Evolutionary conservation across 2,329 filamentous ascomycete genomes (phyloP), one percentile per base, ranked within the genome.

Genomic region (Juglanconis sp.): DNA sequence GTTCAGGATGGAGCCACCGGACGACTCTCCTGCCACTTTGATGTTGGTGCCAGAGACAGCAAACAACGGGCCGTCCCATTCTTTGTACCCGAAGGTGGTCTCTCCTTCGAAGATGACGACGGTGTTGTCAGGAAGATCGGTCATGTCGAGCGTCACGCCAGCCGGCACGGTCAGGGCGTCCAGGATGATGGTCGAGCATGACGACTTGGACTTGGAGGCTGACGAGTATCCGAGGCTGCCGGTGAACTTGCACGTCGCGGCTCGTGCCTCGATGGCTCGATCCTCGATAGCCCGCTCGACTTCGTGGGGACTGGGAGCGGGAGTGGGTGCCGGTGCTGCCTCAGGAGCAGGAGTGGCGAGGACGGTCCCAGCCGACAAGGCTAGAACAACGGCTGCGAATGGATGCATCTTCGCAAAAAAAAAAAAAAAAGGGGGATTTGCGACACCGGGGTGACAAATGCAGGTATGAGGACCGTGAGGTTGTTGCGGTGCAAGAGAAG

Each of bases 61-160:
- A 47, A 68, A 64, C 11, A 60, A 34, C 3, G 87, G 87, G 0
- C 87, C 87, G 1, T 71, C 70, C 87, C 87, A 90, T 67, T 87
- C 82, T 65, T 84, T 76, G 74, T 88, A 88, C 13, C 78, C 59
- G 32, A 54, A 59, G 5, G 63, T 60, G n/a, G 54, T 63, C 32
- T 57, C 63, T n/a, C 53, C 53, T n/a, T 56, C 42, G 47, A 63
- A 63, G 66, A 82, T 83, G 53, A 62, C 61, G 34, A 64, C 68
- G 13, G 74, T 73, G 15, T 70, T 72, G 3, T 67, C 62, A 17
- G 68, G 67, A 5, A 76, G 65, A 24, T 66, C 66, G 17, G 68
- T 71, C 53, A 77, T 62, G 56, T 76, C 72, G 11, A 77, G 70
- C 9, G 73, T 76, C 47, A 65, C 67, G 17, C 72, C 72, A 3